phyloP scores from a whole-genome alignment of 176 grass and related monocot species.

The Cenchrus fungigraminus region DNA sequence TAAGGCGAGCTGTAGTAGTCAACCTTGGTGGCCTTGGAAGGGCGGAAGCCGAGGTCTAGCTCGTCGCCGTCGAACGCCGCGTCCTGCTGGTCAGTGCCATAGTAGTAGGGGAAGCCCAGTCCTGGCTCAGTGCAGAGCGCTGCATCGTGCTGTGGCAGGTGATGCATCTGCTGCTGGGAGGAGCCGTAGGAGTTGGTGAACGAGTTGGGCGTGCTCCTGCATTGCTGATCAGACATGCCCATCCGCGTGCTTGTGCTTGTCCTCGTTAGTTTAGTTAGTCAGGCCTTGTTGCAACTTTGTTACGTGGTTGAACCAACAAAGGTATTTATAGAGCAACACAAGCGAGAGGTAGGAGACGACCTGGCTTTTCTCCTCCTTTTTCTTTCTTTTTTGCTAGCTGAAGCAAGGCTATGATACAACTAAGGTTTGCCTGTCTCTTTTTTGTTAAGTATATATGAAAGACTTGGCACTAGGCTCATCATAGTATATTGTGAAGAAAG shows the following conservation, averaged over 20 bases:
- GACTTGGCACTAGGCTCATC: neutral
- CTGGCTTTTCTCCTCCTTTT: neutral
- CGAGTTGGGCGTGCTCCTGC: neutral
- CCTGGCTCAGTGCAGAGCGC: slow-evolving; percentile 25
- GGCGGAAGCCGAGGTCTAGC: slow-evolving; percentile 25
- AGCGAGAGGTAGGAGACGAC: neutral
- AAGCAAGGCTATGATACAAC: slow-evolving; percentile 12
- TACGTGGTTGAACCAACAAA: neutral
- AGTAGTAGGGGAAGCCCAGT: slow-evolving; percentile 30
- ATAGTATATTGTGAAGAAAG: neutral
- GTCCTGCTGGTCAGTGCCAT: slow-evolving; percentile 24
- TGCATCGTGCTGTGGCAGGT: slow-evolving; percentile 30
- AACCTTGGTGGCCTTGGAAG: slow-evolving; percentile 40
- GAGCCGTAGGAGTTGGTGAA: neutral
- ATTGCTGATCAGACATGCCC: slow-evolving; percentile 23
- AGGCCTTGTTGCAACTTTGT: slow-evolving; percentile 24
- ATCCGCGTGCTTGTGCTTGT: neutral
- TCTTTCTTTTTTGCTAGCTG: neutral
- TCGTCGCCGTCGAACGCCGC: slow-evolving; percentile 42
- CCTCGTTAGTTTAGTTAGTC: neutral
- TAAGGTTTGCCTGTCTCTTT: neutral
- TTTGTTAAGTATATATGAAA: neutral
- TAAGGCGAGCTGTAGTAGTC: slow-evolving; percentile 54
- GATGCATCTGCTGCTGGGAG: slow-evolving; percentile 3
- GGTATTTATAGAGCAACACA: slow-evolving; percentile 27